Percentiles rank a stretch among this genome's conserved stretches.
Conservation (phyloP, 2,329 filamentous ascomycete genomes). For the Talaromyces funiculosus region DNA sequence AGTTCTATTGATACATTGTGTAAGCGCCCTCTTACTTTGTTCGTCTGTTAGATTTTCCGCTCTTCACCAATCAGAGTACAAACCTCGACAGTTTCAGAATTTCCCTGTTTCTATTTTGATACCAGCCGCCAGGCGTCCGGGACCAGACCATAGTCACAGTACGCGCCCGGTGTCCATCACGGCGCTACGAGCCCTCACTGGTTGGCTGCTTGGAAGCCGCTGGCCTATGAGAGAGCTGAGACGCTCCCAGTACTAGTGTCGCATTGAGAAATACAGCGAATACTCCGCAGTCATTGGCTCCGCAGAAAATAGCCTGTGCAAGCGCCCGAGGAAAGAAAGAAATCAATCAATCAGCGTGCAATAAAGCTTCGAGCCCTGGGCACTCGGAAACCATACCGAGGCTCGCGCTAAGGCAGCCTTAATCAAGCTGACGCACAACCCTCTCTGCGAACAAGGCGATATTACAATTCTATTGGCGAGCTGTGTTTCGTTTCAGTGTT, state of each 20-base stretch:
- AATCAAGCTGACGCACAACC: slow-evolving; percentile 6
- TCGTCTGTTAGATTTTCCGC: slow-evolving; percentile 24
- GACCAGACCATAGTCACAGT: slow-evolving; percentile 19
- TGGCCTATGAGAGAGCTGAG: slow-evolving; percentile 3
- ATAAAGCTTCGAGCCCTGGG: background rate
- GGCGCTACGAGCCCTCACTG: slow-evolving; percentile 20
- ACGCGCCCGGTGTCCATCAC: slow-evolving; percentile 22
- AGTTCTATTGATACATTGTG: background rate
- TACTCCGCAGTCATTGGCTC: background rate
- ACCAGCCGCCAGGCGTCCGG: slow-evolving; percentile 14
- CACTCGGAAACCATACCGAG: slow-evolving; percentile 11
- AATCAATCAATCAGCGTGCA: slow-evolving; percentile 5
- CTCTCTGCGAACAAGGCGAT: background rate
- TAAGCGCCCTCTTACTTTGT: slow-evolving; percentile 12
- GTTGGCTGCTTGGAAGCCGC: slow-evolving; percentile 16
- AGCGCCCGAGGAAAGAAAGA: background rate
- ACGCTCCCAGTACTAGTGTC: background rate
- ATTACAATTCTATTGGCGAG: background rate
- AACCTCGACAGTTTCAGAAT: slow-evolving; percentile 19
- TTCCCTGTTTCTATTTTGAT: slow-evolving; percentile 21
- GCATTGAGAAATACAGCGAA: background rate
- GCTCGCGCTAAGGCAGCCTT: background rate
- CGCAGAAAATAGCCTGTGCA: background rate
- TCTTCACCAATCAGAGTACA: slow-evolving; percentile 9
- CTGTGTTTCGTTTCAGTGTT: slow-evolving; percentile 6